Conservation (phyloP, 495 filamentous ascomycete genomes). For the Mytilinidion resinicola region DNA sequence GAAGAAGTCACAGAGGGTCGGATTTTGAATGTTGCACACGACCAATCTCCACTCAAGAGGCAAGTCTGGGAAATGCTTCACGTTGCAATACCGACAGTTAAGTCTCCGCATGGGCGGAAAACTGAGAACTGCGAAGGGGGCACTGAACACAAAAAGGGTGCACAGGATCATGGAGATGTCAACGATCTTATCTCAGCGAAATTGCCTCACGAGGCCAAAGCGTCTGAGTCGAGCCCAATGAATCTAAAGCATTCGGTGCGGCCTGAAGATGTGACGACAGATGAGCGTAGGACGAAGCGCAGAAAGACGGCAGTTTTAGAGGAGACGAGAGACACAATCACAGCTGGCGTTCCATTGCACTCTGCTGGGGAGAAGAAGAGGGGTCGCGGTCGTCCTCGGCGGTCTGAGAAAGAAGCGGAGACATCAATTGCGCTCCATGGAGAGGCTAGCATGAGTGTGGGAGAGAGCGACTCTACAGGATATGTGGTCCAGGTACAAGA, state of each 20-base stretch:
- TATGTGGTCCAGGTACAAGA: neutral
- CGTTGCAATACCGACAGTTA: neutral
- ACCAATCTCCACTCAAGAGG: neutral
- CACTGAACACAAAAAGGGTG: neutral
- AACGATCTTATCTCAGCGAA: neutral
- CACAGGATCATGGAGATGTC: neutral
- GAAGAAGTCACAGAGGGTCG: neutral
- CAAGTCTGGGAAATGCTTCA: neutral
- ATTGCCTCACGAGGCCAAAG: neutral
- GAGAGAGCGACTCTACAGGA: neutral
- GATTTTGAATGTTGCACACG: neutral
- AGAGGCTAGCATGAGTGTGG: neutral
- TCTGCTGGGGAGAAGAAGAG: conserved; percentile 13
- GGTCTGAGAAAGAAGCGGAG: neutral
- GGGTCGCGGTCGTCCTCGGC: conserved; percentile 24
- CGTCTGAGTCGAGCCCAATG: neutral
- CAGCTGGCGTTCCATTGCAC: neutral
- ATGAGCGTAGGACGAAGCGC: conserved; percentile 6
- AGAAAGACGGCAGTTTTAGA: conserved; percentile 11
- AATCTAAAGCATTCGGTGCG: neutral
- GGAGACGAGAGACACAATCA: neutral
- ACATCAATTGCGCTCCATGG: neutral
- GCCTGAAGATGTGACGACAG: neutral
- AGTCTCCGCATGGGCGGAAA: neutral
- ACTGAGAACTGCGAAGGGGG: neutral